These are phyloP conservation scores for Gossypium turneri DNA, from an alignment of 345 rosid species.

Conservation along the genomic window DNA sequence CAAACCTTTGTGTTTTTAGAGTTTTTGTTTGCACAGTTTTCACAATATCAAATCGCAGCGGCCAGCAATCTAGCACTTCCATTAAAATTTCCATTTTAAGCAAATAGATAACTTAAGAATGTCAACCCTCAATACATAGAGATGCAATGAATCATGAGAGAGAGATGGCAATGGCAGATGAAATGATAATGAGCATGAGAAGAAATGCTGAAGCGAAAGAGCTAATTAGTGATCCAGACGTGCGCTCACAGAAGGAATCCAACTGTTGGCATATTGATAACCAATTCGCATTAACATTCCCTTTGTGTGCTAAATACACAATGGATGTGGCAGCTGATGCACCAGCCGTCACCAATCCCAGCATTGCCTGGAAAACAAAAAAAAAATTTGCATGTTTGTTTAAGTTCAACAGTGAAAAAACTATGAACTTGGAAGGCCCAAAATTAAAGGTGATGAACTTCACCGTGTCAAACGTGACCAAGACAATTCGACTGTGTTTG, in stretches of 20 bases:
- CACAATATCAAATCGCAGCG: too few relatives aligned
- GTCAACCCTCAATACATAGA: background rate
- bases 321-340: slow-evolving; percentile 52
- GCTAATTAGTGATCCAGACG: slow-evolving; percentile 61
- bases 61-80: too few relatives aligned
- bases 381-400: background rate
- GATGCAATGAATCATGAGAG: slow-evolving; percentile 21
- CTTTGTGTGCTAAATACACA: slow-evolving; percentile 49
- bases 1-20: too few relatives aligned
- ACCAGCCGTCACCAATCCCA: slow-evolving; percentile 41
- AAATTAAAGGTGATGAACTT: background rate
- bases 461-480: slow-evolving; percentile 57
- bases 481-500: slow-evolving; percentile 38
- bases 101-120: too few relatives aligned
- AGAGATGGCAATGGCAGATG: slow-evolving; percentile 43
- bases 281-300: slow-evolving; percentile 54
- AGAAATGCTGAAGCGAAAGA: slow-evolving; percentile 46
- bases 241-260: slow-evolving; percentile 20
- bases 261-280: slow-evolving; percentile 56
- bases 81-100: too few relatives aligned
- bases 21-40: too few relatives aligned
- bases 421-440: background rate
- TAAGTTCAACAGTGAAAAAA: background rate
- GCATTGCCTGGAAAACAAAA: slow-evolving; percentile 28
- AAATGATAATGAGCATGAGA: slow-evolving; percentile 39